Percentiles rank a stretch among this genome's conserved stretches.
Evolutionary conservation across 768 basidiomycete species (phyloP).

Genomic region (Candolleomyces aberdarensis): DNA sequence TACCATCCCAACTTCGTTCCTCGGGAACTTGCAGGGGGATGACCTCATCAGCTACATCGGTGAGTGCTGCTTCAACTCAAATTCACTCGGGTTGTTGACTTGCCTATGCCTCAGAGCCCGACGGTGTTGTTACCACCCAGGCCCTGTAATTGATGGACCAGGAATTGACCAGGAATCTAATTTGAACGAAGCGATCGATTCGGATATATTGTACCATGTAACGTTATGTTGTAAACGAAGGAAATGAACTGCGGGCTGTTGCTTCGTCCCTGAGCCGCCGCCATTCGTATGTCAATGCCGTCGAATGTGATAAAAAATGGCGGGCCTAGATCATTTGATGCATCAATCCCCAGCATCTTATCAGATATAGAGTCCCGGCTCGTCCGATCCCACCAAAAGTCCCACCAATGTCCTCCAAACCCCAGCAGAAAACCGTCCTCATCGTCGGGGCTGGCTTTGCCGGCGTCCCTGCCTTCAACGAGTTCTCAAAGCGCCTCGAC

Average conservation of each 20-base stretch:
- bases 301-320: too few relatives aligned
- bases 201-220: too few relatives aligned
- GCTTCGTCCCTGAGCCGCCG: too few relatives aligned
- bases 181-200: too few relatives aligned
- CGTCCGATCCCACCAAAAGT: too few relatives aligned
- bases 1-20: background rate
- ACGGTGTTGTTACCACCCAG: background rate
- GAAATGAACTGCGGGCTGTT: too few relatives aligned
- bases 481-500: slow-evolving; percentile 47
- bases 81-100: background rate
- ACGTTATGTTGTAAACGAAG: too few relatives aligned
- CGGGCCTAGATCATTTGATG: too few relatives aligned
- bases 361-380: too few relatives aligned
- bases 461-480: slow-evolving; percentile 37
- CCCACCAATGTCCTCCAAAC: background rate
- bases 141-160: background rate
- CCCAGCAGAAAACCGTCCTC: slow-evolving; percentile 29
- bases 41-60: background rate
- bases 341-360: too few relatives aligned
- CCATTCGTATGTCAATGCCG: too few relatives aligned
- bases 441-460: slow-evolving; percentile 55
- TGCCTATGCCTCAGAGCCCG: background rate
- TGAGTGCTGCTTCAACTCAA: background rate
- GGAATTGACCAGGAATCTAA: too few relatives aligned
- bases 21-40: background rate